Percentiles rank a stretch among this genome's conserved stretches.
Evolutionary conservation across 192 early-diverging fungal genomes (phyloP).

Genomic region (Rhizoclosmatium globosum): DNA sequence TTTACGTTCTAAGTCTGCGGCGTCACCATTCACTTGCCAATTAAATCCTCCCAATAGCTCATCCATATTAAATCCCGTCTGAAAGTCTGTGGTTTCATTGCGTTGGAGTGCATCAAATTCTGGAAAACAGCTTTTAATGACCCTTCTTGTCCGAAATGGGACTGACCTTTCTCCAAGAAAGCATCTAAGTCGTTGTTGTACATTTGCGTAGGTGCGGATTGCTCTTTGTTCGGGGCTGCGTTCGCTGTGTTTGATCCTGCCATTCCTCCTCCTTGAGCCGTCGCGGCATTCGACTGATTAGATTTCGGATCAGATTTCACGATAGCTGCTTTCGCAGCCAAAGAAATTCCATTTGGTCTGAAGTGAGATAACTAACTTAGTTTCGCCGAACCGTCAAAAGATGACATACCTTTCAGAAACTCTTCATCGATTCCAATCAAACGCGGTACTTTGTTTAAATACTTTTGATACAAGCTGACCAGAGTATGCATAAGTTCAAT

Average conservation of each 20-base stretch:
- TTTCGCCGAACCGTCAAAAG: neutral
- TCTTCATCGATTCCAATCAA: constrained; percentile 58
- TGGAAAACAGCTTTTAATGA: neutral
- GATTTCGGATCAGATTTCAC: constrained; percentile 26
- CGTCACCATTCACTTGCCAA: constrained; percentile 88
- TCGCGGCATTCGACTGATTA: neutral
- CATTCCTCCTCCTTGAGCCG: neutral
- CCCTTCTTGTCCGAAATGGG: neutral
- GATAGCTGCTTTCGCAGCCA: constrained; percentile 12
- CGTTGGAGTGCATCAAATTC: neutral
- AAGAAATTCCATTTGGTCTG: constrained; percentile 29
- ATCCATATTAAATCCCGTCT: constrained; percentile 40
- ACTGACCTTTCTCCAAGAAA: constrained; percentile 7
- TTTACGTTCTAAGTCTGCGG: constrained; percentile 84
- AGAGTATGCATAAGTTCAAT: constrained; percentile 53
- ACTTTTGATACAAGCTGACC: constrained; percentile 47
- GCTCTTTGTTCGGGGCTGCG: neutral
- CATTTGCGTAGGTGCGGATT: neutral
- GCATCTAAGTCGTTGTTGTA: constrained; percentile 18
- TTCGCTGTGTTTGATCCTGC: neutral
- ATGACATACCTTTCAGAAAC: constrained; percentile 29
- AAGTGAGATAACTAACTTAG: neutral
- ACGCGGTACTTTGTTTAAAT: constrained; percentile 47
- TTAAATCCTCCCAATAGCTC: constrained; percentile 78
- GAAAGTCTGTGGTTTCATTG: neutral